A percentile compares a stretch with the other conserved stretches of the same genome.
Evolutionary conservation across 768 basidiomycete species (phyloP).

Genomic region (Cubamyces lactineus): DNA sequence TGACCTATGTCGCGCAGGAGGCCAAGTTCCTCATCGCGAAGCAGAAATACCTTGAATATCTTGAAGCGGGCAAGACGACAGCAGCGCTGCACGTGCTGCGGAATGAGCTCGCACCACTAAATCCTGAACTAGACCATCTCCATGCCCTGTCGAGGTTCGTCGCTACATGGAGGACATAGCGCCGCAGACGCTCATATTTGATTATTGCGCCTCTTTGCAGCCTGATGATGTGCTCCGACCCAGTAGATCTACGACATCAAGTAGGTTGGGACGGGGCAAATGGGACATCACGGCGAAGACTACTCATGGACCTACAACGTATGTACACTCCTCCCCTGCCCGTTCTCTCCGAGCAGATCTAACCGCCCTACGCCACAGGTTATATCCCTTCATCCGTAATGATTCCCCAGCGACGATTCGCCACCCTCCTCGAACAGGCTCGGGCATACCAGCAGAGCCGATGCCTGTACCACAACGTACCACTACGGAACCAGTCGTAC

Average conservation of each 20-base stretch:
- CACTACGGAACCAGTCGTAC: constrained; percentile 56
- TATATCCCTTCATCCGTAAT: constrained; percentile 90
- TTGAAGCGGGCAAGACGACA: constrained; percentile 81
- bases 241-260: constrained; percentile 78
- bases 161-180: neutral
- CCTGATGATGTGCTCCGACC: constrained; percentile 89
- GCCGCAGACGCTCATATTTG: neutral
- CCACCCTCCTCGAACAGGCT: constrained; percentile 85
- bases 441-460: constrained; percentile 74
- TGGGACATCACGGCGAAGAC: constrained; percentile 72
- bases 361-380: constrained; percentile 46
- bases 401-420: constrained; percentile 89
- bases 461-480: constrained; percentile 88
- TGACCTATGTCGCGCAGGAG: constrained; percentile 49
- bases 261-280: constrained; percentile 90
- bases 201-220: constrained; percentile 42
- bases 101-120: constrained; percentile 83
- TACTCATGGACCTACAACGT: constrained; percentile 87
- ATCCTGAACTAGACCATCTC: constrained; percentile 77
- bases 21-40: constrained; percentile 86
- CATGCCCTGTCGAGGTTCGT: constrained; percentile 85
- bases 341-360: neutral
- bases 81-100: constrained; percentile 85
- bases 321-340: constrained; percentile 28
- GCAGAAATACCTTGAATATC: constrained; percentile 94